phyloP scores from a whole-genome alignment of 2,329 filamentous ascomycete species.

The Canariomyces notabilis region DNA sequence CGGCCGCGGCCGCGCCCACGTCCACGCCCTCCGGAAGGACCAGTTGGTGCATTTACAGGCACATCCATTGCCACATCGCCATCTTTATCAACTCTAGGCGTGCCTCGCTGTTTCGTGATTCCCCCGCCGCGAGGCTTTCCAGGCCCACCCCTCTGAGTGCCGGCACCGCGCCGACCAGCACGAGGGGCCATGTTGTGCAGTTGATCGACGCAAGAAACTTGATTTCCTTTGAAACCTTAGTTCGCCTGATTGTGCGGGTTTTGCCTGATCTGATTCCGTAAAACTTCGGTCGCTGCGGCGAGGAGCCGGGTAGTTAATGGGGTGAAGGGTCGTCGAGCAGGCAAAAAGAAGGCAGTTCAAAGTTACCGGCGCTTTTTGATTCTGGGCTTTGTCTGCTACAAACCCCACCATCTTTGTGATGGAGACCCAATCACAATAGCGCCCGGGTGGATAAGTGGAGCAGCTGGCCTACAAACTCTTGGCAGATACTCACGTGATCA shows the following conservation, averaged over 20 bases:
- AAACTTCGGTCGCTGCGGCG: no score
- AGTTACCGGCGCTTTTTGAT: background rate
- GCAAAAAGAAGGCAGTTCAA: no score
- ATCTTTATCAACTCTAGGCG: slow-evolving; percentile 45
- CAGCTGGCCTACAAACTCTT: no score
- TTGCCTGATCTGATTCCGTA: no score
- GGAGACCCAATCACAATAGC: no score
- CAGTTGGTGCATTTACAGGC: slow-evolving; percentile 19
- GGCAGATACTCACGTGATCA: slow-evolving; percentile 7
- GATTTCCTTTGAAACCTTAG: no score
- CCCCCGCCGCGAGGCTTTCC: slow-evolving; percentile 39
- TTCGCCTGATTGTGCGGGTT: no score
- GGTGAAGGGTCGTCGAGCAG: no score
- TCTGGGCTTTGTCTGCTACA: background rate
- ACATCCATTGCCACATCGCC: slow-evolving; percentile 57
- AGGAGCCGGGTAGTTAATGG: no score
- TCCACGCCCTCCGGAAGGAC: slow-evolving; percentile 12
- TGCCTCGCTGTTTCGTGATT: slow-evolving; percentile 45
- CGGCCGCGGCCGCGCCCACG: slow-evolving; percentile 2
- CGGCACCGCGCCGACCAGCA: background rate
- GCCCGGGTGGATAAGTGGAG: no score
- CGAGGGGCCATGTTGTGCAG: background rate
- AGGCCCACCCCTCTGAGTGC: slow-evolving; percentile 5
- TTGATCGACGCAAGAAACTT: background rate
- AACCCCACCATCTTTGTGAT: no score